These are phyloP conservation scores for Phytophthora pistaciae DNA, from an alignment of 352 stramenopile species.

Conservation along the genomic window DNA sequence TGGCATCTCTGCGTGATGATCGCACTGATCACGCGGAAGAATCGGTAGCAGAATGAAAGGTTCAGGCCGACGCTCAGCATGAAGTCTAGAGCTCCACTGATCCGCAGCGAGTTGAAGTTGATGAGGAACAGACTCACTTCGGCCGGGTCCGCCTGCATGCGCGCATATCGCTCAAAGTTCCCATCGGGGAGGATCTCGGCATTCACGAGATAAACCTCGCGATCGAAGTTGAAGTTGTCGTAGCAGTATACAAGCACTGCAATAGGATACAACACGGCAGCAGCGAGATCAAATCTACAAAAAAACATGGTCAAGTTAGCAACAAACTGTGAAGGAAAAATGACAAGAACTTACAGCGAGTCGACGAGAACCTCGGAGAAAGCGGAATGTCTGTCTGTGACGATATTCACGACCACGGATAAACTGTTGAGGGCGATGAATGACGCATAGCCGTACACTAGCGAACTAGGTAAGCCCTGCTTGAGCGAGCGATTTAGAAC, in stretches of 20 bases:
- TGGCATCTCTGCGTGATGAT: not conserved
- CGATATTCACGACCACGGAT: slow-evolving; percentile 25
- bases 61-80: slow-evolving; percentile 40
- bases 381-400: slow-evolving; percentile 25
- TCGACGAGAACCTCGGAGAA: slow-evolving; percentile 43
- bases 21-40: slow-evolving; percentile 24
- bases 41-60: slow-evolving; percentile 44
- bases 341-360: slow-evolving; percentile 15
- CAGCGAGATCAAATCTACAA: slow-evolving; percentile 39
- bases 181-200: slow-evolving; percentile 20
- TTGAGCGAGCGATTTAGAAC: slow-evolving; percentile 24
- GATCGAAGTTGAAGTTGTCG: slow-evolving; percentile 38
- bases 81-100: slow-evolving; percentile 33
- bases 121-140: slow-evolving; percentile 33
- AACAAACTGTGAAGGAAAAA: no score
- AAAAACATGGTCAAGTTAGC: not conserved
- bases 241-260: slow-evolving; percentile 25
- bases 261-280: slow-evolving; percentile 38
- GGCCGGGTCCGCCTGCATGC: slow-evolving; percentile 32
- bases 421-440: slow-evolving; percentile 36
- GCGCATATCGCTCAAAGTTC: slow-evolving; percentile 35
- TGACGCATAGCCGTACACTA: slow-evolving; percentile 24
- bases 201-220: slow-evolving; percentile 23
- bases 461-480: slow-evolving; percentile 21
- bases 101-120: slow-evolving; percentile 39